Percentiles rank a stretch among this genome's conserved stretches.
Conservation (phyloP, 345 rosid genomes). For the Eucalyptus victrix region DNA sequence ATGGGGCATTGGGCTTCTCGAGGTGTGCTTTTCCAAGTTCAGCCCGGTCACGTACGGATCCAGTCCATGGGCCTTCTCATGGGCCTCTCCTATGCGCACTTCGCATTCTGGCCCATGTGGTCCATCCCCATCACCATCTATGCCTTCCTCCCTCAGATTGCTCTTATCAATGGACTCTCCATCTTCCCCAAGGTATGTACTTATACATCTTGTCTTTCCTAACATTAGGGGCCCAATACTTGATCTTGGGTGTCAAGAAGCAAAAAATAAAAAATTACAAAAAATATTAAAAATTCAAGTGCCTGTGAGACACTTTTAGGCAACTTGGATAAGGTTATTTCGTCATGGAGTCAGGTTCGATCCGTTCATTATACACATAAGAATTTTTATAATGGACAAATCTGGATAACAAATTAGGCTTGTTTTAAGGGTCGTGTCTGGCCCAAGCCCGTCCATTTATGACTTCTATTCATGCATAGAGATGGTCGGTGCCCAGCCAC, state of each 20-base stretch:
- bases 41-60: slow-evolving; percentile 38
- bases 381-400: not conserved
- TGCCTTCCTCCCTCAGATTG: slow-evolving; percentile 59
- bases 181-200: slow-evolving; percentile 4
- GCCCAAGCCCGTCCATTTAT: not conserved
- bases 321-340: not conserved
- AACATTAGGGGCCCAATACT: not conserved
- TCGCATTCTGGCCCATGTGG: slow-evolving; percentile 42
- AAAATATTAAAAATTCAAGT: not conserved
- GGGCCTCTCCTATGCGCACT: slow-evolving; percentile 23
- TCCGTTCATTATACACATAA: not conserved
- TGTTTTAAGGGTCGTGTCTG: not conserved
- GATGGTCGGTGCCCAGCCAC: not conserved
- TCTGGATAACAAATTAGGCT: not conserved
- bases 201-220: not conserved
- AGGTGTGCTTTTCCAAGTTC: slow-evolving; percentile 24
- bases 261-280: not conserved
- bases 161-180: slow-evolving; percentile 24
- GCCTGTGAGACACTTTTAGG: not conserved
- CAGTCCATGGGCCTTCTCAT: slow-evolving; percentile 15
- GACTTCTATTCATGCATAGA: not conserved
- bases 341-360: not conserved
- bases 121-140: slow-evolving; percentile 28
- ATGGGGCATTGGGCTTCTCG: slow-evolving; percentile 58
- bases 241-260: not conserved